Base-by-base conservation (phyloP, 768 basidiomycete genomes). In the Phanerochaete carnosa region DNA sequence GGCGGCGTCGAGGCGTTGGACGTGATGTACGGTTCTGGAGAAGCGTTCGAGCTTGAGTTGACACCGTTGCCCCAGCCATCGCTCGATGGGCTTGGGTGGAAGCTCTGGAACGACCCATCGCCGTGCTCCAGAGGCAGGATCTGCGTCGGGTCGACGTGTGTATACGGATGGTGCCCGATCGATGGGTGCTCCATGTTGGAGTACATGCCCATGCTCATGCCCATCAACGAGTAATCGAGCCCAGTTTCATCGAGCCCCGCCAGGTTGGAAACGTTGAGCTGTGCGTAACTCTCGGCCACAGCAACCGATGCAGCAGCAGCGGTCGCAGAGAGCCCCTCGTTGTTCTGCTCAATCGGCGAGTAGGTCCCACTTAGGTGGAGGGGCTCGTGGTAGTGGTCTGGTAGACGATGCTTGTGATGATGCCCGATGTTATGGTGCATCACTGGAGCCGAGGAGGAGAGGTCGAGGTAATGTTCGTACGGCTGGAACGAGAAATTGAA, bases 111-210 rank as follows among this genome's bases (percentile, higher is more conserved):
- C 12, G 77, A 72, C 61, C 72, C 69, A 35, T 77, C 75, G 54
- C 64, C 59, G 49, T 77, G 76, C 45, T 80, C 78, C 43, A 76
- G 72, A n/a, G 77, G 78, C 61, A 83, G 73, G 46, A 96, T 90
- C 75, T 96, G 93, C n/a, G 90, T 89, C 8, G 95, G 95, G 76
- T 98, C 93, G 61, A 98, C 90, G 73, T 90, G 88, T 35, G 90
- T 91, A 74, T 83, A 90, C 7, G 83, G 82, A 49, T 75, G 74
- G 63, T 81, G 79, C n/a, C 30, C 52, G 57, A 58, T 13, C 32
- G 60, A 72, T 39, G 72, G 69, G 3, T 75, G 70, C 62, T 86
- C 83, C 59, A 85, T 71, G 59, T 77, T 75, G 28, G 86, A 75
- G 70, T 87, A 90, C 63, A 84, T 82, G 45, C 47, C 57, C 47